Base-by-base conservation (phyloP, 2,329 filamentous ascomycete genomes). In the Sclerotinia minor region DNA sequence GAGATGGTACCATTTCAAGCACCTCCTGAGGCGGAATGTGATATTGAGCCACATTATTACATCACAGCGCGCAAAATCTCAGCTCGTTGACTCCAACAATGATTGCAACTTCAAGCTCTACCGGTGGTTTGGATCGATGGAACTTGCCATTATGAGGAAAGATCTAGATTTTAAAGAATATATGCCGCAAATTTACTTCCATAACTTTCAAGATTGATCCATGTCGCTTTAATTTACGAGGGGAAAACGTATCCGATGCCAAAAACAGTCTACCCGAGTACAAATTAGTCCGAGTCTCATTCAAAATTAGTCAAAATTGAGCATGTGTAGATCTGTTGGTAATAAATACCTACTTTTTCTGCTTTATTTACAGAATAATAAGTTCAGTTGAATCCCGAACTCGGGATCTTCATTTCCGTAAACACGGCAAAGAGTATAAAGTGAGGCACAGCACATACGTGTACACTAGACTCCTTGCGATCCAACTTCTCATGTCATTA, bases 41-140 rank as follows among this genome's bases (percentile, higher is more conserved):
- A 63, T 63, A 26, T 63, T 35, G 59, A 63, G 59, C 59, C 59
- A 21, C 59, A 63, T 50, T 52, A 63, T 41, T 63, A 49, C 29
- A 63, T 63, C 24, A 52, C 59, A 9, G 45, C 29, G 26, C 45
- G 47, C 29, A 63, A 63, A 29, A 50, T 2, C 47, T 44, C 38
- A 29, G 24, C 24, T 29, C 17, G 19, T 32, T 59, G 32, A 41
- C 55, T 44, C 26, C 5, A 19, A 45, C 24, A 15, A 21, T 13
- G 5, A 7, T 17, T 45, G 9, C 13, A 45, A 29, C 41, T 45
- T 45, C 26, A 55, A 45, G 38, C 4, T 19, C 17, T 21, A 32
- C 19, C 24, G 29, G 32, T 17, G 29, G 17, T 6, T 19, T n/a
- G 38, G n/a, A n/a, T 29, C 2, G 21, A 44, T 44, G 21, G 55